Evolutionary conservation across 2,329 filamentous ascomycete species (phyloP).

Genomic region (Blastomyces parvus): DNA sequence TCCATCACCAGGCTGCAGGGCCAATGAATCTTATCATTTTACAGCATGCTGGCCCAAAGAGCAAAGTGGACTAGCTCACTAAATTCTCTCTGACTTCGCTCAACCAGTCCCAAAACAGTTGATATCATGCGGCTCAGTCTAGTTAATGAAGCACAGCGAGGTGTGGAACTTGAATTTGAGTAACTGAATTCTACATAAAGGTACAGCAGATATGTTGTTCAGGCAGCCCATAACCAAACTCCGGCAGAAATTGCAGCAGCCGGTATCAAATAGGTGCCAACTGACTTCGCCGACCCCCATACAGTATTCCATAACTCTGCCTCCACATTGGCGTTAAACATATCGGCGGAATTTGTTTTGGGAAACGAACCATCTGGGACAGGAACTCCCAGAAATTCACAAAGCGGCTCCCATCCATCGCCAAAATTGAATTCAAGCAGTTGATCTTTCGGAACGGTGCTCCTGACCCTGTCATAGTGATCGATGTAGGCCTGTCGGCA

Average conservation of each 20-base stretch:
- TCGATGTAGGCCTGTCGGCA: conserved; percentile 52
- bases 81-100: not conserved
- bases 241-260: not conserved
- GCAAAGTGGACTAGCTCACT: not conserved
- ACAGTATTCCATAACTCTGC: conserved; percentile 1
- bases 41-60: not conserved
- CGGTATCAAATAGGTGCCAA: conserved; percentile 2
- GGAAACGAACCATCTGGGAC: conserved; percentile 44
- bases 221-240: conserved; percentile 2
- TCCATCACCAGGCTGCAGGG: not conserved
- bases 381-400: conserved; percentile 46
- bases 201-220: not conserved
- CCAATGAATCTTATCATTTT: not conserved
- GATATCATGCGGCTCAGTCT: not conserved
- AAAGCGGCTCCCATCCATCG: conserved; percentile 43
- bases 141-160: not conserved
- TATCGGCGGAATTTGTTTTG: conserved; percentile 24
- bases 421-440: conserved; percentile 47
- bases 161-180: not conserved
- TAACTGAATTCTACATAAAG: not conserved
- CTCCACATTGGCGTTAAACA: conserved; percentile 7
- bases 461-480: conserved; percentile 46
- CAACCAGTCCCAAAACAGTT: not conserved
- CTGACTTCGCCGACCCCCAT: not conserved
- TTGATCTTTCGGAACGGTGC: conserved; percentile 40